phyloP scores from a whole-genome alignment of 169 alveolate species.

The Miamiensis avidus region DNA sequence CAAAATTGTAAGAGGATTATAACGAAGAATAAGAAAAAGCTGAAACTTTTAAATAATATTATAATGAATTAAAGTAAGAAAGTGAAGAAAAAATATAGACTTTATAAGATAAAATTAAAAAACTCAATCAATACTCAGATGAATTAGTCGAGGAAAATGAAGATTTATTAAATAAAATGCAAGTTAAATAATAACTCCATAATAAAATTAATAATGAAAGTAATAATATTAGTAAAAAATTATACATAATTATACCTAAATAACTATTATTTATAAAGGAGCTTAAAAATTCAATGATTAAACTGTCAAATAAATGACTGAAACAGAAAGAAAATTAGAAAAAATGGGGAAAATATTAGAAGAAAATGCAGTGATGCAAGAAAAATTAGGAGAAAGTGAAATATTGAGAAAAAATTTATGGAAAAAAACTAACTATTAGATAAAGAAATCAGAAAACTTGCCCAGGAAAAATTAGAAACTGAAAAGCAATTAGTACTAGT shows the following conservation, averaged over 20 bases:
- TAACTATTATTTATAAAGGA: neutral
- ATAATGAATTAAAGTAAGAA: constrained; percentile 6
- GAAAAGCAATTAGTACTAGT: constrained; percentile 24
- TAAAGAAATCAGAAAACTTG: constrained; percentile 24
- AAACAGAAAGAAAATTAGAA: constrained; percentile 38
- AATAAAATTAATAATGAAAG: constrained; percentile 36
- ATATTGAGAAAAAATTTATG: constrained; percentile 27
- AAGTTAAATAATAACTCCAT: constrained; percentile 21
- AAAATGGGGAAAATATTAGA: constrained; percentile 35
- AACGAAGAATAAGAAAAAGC: constrained; percentile 22
- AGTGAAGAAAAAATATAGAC: constrained; percentile 12
- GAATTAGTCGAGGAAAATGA: constrained; percentile 43
- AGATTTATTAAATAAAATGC: constrained; percentile 25
- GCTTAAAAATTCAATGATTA: constrained; percentile 10
- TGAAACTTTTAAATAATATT: constrained; percentile 9
- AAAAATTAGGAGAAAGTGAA: constrained; percentile 34
- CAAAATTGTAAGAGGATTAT: constrained; percentile 20
- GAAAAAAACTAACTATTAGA: constrained; percentile 38
- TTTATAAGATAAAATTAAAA: constrained; percentile 12
- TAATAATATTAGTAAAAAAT: neutral
- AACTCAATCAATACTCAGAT: constrained; percentile 8
- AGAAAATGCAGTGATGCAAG: constrained; percentile 32
- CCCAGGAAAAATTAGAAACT: constrained; percentile 23
- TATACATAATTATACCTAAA: neutral
- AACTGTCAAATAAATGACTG: constrained; percentile 14